A percentile compares a stretch with the other conserved stretches of the same genome.
Conservation (phyloP, 2,329 filamentous ascomycete species). For the Pseudopithomyces maydicus region DNA sequence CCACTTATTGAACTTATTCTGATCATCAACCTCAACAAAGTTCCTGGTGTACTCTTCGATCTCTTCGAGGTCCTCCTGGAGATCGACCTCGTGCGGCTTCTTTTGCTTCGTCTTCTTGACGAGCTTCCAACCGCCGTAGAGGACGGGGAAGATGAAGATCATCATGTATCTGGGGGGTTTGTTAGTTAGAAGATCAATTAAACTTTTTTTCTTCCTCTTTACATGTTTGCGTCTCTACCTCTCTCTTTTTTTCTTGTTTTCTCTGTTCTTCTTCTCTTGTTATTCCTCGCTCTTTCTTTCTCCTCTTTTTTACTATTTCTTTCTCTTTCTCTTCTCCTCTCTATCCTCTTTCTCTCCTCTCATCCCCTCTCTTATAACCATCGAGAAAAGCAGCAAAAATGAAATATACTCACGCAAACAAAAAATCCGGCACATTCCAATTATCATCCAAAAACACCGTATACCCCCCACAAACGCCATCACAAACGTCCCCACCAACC, state of each 20-base stretch:
- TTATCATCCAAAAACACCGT: slow-evolving; percentile 72
- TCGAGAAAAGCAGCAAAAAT: no score
- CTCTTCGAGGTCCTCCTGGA: slow-evolving; percentile 65
- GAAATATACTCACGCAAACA: slow-evolving; percentile 70
- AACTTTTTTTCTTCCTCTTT: no score
- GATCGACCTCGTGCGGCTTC: slow-evolving; percentile 65
- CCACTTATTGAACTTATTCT: slow-evolving; percentile 47
- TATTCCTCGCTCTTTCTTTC: no score
- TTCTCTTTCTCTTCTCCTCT: no score
- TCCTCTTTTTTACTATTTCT: no score
- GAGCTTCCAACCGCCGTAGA: slow-evolving; percentile 75
- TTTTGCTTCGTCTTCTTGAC: slow-evolving; percentile 65
- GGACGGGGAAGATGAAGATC: slow-evolving; percentile 70
- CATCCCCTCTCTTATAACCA: neutral
- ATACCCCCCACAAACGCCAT: slow-evolving; percentile 81
- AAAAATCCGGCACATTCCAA: slow-evolving; percentile 72
- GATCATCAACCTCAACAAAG: slow-evolving; percentile 60
- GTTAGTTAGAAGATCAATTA: slow-evolving; percentile 7
- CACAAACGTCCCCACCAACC: slow-evolving; percentile 64
- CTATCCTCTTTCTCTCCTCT: no score
- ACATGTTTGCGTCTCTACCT: no score
- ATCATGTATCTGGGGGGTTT: slow-evolving; percentile 63
- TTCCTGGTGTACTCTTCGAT: slow-evolving; percentile 71
- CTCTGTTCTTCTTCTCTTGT: no score
- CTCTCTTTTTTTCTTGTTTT: no score